These are phyloP conservation scores for Aureobasidium sp. DNA, from an alignment of 2,329 filamentous ascomycete species.

Conservation along the genomic window DNA sequence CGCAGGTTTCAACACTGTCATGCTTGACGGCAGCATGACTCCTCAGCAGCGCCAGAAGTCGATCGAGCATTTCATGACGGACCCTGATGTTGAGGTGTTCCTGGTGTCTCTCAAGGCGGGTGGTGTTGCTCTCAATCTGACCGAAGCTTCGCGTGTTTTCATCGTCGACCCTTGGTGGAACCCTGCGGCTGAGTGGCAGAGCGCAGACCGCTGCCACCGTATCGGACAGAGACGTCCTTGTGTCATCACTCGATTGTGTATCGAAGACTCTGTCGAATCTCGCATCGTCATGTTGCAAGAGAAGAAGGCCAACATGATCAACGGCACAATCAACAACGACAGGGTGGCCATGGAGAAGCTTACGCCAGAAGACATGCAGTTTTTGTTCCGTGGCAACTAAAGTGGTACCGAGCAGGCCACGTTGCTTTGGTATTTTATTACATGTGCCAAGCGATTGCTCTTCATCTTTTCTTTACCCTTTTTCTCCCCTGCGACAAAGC, in stretches of 20 bases:
- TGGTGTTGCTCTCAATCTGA: constrained; percentile 89
- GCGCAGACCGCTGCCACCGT: constrained; percentile 74
- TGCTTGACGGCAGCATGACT: constrained; percentile 97
- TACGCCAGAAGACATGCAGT: constrained; percentile 86
- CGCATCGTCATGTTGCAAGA: constrained; percentile 93
- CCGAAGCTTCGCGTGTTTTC: constrained; percentile 88
- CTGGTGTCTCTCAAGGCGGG: constrained; percentile 93
- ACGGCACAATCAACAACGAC: constrained; percentile 91
- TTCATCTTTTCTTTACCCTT: background rate
- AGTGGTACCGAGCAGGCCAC: background rate
- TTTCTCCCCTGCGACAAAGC: background rate
- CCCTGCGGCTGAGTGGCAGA: constrained; percentile 99
- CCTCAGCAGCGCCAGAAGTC: constrained; percentile 86
- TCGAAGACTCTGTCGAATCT: constrained; percentile 94
- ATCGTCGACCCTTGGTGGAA: constrained; percentile 99
- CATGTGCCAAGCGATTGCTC: background rate
- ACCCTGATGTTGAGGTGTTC: constrained; percentile 89
- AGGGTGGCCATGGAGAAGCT: constrained; percentile 85
- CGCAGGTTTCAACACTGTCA: constrained; percentile 95
- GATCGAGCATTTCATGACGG: constrained; percentile 95
- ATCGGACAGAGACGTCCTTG: constrained; percentile 93
- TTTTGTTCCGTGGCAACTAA: constrained; percentile 68
- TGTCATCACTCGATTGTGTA: constrained; percentile 86
- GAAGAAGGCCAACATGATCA: constrained; percentile 98
- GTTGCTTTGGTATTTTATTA: background rate